Conservation (phyloP, 2,329 filamentous ascomycete species). For the Fusarium protoensiforme region DNA sequence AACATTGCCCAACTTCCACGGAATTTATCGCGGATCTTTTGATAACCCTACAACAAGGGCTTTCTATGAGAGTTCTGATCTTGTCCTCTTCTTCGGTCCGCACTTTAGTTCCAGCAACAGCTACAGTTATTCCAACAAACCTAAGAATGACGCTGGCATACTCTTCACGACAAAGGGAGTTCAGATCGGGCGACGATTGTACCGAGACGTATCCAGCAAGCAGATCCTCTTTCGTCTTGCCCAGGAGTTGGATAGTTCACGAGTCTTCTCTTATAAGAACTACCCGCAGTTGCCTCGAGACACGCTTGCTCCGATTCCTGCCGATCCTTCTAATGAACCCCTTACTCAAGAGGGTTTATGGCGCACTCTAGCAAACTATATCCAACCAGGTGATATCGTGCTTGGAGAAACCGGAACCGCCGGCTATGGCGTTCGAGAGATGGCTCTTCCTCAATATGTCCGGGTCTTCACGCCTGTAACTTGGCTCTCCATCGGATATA, state of each 20-base stretch:
- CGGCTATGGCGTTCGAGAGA: background rate
- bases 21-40: constrained; percentile 58
- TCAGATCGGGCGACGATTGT: no score
- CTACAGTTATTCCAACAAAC: background rate
- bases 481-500: background rate
- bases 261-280: no score
- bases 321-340: background rate
- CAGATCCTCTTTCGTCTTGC: no score
- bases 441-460: background rate
- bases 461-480: background rate
- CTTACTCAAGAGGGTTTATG: background rate
- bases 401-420: background rate
- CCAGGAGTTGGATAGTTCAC: no score
- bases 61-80: background rate
- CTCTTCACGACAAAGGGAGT: background rate
- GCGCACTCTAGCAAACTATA: background rate
- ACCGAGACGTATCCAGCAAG: no score
- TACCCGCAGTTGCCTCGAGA: no score
- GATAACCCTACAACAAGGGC: constrained; percentile 32
- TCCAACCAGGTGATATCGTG: background rate
- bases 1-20: constrained; percentile 57
- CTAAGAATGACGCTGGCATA: background rate
- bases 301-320: background rate
- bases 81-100: background rate
- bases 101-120: background rate